Base-by-base conservation (phyloP, 1,139 yeast species). In the Pichia norvegensis region DNA sequence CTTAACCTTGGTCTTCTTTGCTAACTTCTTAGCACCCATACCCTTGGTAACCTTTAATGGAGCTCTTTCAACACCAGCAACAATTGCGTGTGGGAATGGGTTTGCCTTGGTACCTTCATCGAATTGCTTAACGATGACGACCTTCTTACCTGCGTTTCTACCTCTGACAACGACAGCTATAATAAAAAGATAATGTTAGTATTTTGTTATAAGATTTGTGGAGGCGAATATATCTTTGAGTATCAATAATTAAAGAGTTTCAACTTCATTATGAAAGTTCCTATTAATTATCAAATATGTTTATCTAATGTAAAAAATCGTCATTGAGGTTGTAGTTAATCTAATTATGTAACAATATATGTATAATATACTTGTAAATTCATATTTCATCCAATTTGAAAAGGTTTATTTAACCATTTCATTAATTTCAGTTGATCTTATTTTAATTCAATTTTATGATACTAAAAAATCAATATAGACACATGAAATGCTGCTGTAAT, bases 111-210 rank as follows among this genome's bases (percentile, higher is more conserved):
- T 81, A 71, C 99, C 99, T 69, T 92, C 97, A 70, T 94, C 98
- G 73, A 86, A 95, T 66, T 97, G 94, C 78, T 87, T 88, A 72
- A 94, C 92, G 73, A 94, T 88, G 73, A 94, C 98, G 63, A 94
- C 98, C 85, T 94, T 94, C 87, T 90, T 92, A 81, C 99, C 99
- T 73, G 99, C 99, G 86, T 81, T 92, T 81, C 98, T 94, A 72
- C 99, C 99, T 76, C 97, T 94, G 76, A 92, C 95, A 73, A 92
- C 90, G 78, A 92, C 90, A 79, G 98, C 97, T 85, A 68, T 38
- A 53, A 29, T 40, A 46, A 51, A 7, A 22, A 25, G 20, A 17
- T n/a, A 20, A 33, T 38, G 50, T 49, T 49, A 47, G 50, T 49
- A 45, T 44, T 31, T 33, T 33, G 21, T 33, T 16, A 7, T 33